A percentile compares a stretch with the other conserved stretches of the same genome.
Conservation (phyloP, 257 asterid genomes). For the Ilex asprella region DNA sequence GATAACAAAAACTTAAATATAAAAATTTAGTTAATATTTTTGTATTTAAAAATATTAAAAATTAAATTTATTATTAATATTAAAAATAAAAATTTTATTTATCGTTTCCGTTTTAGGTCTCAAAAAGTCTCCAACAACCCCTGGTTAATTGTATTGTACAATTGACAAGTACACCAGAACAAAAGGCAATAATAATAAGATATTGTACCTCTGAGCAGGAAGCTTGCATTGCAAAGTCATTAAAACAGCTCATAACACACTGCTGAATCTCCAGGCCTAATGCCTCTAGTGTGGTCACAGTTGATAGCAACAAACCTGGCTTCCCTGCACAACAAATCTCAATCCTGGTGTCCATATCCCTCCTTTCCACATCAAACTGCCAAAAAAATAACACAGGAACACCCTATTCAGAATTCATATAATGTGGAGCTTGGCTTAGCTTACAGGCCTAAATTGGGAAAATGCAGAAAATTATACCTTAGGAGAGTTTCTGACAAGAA, state of each 20-base stretch:
- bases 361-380: conserved; percentile 72
- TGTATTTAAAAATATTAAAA: too few relatives aligned
- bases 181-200: too few relatives aligned
- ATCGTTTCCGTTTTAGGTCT: too few relatives aligned
- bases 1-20: too few relatives aligned
- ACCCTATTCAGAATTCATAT: neutral
- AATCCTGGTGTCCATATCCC: conserved; percentile 37
- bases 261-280: conserved; percentile 69
- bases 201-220: conserved; percentile 44
- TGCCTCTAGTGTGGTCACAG: conserved; percentile 65
- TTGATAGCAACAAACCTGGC: conserved; percentile 65
- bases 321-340: conserved; percentile 53
- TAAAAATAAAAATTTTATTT: too few relatives aligned
- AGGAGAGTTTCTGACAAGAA: conserved; percentile 54
- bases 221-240: conserved; percentile 65
- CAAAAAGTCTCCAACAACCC: too few relatives aligned
- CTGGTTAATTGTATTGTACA: too few relatives aligned
- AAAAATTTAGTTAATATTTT: too few relatives aligned
- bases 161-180: too few relatives aligned
- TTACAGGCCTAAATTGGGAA: neutral
- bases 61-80: too few relatives aligned
- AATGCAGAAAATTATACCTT: conserved; percentile 30
- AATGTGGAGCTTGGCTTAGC: neutral
- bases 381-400: neutral
- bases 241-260: conserved; percentile 70